Base-by-base conservation (phyloP, 2,329 filamentous ascomycete genomes). In the Anthostomella pinea region DNA sequence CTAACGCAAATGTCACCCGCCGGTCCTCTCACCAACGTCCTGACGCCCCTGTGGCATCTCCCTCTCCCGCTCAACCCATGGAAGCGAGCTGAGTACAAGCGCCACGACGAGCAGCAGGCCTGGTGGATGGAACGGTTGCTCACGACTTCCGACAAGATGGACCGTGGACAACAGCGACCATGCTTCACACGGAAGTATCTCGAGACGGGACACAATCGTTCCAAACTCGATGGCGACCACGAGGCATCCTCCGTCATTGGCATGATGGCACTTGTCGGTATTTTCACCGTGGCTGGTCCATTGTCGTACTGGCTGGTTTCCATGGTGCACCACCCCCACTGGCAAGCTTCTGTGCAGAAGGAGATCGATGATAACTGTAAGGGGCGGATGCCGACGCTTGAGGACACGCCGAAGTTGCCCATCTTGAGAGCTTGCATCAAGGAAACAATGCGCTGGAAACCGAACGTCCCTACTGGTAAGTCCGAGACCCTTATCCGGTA, bases 1-100 rank as follows among this genome's bases (percentile, higher is more conserved):
- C 58, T 77, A 11, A 75, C 66, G 4, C 73, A 77, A 35, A 77
- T 78, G 72, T 77, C 73, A 1, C 73, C 73, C 0, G 73, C 73
- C 17, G 73, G 73, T 0, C 73, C 73, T 1, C 71, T 78, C 44
- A 77, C 73, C n/a, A 77, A 77, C 41, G 66, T 76, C 4, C 35
- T 77, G 25, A 75, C 72, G 3, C 72, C 72, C 4, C 61, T 78
- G 0, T 76, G 72, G 72, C 64, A 75, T 39, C 51, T 77, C 1
- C 72, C 73, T 2, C 56, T 61, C 38, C 45, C 56, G 10, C 60
- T 75, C 29, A 76, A 76, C 45, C 73, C 73, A 1, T 77, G 73
- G 73, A 75, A 75, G 54, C 60, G 59, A 10, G 67, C 68, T 6
- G 72, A 77, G 51, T 64, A 61, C 25, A 72, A 71, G 51, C 65